phyloP scores from a whole-genome alignment of 768 basidiomycete genomes.

The Collybia nuda region DNA sequence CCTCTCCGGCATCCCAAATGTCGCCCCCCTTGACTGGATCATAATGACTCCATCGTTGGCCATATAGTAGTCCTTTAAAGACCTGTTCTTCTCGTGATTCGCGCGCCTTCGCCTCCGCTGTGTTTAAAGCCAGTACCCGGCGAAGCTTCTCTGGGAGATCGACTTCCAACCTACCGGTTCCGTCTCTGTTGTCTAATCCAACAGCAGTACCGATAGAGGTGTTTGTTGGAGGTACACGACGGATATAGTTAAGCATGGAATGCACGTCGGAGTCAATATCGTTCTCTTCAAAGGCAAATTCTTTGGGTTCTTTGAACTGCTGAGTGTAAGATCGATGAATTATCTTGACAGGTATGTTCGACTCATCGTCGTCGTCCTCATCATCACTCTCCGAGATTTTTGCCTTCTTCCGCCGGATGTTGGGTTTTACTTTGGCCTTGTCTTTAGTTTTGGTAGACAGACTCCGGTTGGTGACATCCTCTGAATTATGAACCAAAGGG shows the following conservation, averaged over 20 bases:
- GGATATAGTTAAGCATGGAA: slow-evolving; percentile 30
- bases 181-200: slow-evolving; percentile 17
- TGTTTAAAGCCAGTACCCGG: slow-evolving; percentile 61
- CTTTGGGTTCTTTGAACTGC: too few species aligned
- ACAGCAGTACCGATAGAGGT: slow-evolving; percentile 12
- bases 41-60: slow-evolving; percentile 53
- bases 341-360: slow-evolving; percentile 34
- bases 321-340: slow-evolving; percentile 23
- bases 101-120: slow-evolving; percentile 37
- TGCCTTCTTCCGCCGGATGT: slow-evolving; percentile 48
- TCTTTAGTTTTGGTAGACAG: slow-evolving; percentile 33
- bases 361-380: slow-evolving; percentile 24
- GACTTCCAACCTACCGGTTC: slow-evolving; percentile 43
- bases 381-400: slow-evolving; percentile 35
- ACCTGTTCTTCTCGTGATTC: slow-evolving; percentile 50
- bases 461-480: slow-evolving; percentile 21
- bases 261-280: slow-evolving; percentile 32
- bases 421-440: slow-evolving; percentile 29
- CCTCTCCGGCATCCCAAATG: slow-evolving; percentile 77
- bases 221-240: slow-evolving; percentile 29
- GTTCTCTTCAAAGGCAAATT: too few species aligned
- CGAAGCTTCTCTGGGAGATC: slow-evolving; percentile 68
- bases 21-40: slow-evolving; percentile 66
- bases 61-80: slow-evolving; percentile 61
- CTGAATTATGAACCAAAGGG: slow-evolving; percentile 32